Evolutionary conservation across 352 stramenopile species (phyloP).

Genomic region (Pythium chondricola): DNA sequence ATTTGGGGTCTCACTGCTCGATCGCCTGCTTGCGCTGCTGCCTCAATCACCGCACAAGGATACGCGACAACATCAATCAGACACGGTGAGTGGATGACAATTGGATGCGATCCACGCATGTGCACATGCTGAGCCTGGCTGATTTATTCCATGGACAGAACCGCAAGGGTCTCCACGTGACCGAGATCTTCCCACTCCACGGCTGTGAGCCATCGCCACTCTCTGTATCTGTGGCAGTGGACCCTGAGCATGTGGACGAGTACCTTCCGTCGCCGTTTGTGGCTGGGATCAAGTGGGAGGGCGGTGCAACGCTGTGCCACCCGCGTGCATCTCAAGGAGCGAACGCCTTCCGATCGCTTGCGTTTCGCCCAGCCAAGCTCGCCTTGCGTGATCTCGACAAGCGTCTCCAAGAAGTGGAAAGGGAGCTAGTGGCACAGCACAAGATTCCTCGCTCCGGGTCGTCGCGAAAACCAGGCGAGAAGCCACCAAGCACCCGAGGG

Average conservation of each 20-base stretch:
- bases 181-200: slow-evolving; percentile 62
- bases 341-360: slow-evolving; percentile 60
- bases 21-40: slow-evolving; percentile 56
- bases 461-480: slow-evolving; percentile 38
- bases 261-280: slow-evolving; percentile 54
- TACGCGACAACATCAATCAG: slow-evolving; percentile 1
- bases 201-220: slow-evolving; percentile 51
- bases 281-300: slow-evolving; percentile 53
- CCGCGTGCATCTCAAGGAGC: slow-evolving; percentile 30
- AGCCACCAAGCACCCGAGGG: slow-evolving; percentile 35
- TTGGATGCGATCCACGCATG: not conserved
- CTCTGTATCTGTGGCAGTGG: slow-evolving; percentile 6
- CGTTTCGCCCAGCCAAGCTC: slow-evolving; percentile 53
- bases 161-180: slow-evolving; percentile 34
- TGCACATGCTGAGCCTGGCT: no score
- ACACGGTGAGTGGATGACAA: not conserved
- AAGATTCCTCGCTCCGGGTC: slow-evolving; percentile 42
- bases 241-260: slow-evolving; percentile 5
- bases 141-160: slow-evolving; percentile 19
- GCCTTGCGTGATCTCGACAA: slow-evolving; percentile 68
- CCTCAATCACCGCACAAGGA: slow-evolving; percentile 35
- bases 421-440: slow-evolving; percentile 36
- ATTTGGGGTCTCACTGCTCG: slow-evolving; percentile 60
- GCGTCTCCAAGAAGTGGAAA: slow-evolving; percentile 53
- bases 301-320: slow-evolving; percentile 62